These are phyloP conservation scores for Schizophyllum amplum DNA, from an alignment of 1,284 basidiomycete genomes.

Conservation along the genomic window DNA sequence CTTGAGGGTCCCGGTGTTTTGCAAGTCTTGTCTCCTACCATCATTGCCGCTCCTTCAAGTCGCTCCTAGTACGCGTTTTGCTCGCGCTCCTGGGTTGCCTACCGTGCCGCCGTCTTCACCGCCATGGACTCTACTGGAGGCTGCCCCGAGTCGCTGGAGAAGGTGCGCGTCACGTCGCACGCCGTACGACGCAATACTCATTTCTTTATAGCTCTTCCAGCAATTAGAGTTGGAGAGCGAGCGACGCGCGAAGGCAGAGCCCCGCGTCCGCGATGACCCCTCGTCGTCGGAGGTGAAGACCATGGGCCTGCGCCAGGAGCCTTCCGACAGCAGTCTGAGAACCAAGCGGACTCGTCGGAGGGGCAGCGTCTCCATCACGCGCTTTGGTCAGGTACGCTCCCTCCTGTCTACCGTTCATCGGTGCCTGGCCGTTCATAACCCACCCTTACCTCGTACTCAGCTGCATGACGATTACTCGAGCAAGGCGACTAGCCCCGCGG, in stretches of 20 bases:
- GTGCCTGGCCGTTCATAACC: background rate
- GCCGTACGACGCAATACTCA: background rate
- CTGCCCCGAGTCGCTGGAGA: slow-evolving; percentile 32
- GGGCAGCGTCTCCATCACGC: slow-evolving; percentile 43
- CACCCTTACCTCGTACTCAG: slow-evolving; percentile 1
- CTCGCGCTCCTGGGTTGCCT: background rate
- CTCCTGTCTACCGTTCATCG: slow-evolving; percentile 6
- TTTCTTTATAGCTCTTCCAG: slow-evolving; percentile 38
- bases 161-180: slow-evolving; percentile 18
- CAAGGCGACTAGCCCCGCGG: slow-evolving; percentile 15
- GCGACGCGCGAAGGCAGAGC: slow-evolving; percentile 31
- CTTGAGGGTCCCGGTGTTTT: background rate
- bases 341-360: slow-evolving; percentile 25
- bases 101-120: background rate
- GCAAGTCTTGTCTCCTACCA: background rate
- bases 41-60: background rate
- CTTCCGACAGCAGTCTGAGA: slow-evolving; percentile 14
- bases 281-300: slow-evolving; percentile 8
- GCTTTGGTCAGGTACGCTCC: slow-evolving; percentile 41
- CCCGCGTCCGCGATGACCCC: slow-evolving; percentile 7
- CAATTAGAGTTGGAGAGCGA: slow-evolving; percentile 46
- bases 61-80: background rate
- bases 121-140: background rate
- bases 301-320: slow-evolving; percentile 11
- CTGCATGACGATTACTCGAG: background rate